Percentiles rank a stretch among this genome's conserved stretches.
These are phyloP conservation scores for Boletus rex-veris DNA, from an alignment of 768 basidiomycete species.

Conservation along the genomic window DNA sequence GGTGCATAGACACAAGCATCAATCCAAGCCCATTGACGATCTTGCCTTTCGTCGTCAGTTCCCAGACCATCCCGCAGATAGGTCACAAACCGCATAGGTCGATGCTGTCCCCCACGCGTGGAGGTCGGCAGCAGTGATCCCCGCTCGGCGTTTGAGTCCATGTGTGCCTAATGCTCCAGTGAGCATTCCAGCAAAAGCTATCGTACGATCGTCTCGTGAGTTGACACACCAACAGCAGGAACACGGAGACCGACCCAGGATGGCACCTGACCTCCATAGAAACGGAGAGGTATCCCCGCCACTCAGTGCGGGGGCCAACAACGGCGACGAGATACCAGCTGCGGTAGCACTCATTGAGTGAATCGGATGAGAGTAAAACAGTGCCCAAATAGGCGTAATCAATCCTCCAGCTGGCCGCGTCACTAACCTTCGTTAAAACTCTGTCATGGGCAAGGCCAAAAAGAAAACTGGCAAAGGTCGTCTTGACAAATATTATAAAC, in stretches of 20 bases:
- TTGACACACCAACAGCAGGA: neutral
- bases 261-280: conserved; percentile 43
- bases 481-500: conserved; percentile 95
- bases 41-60: conserved; percentile 34
- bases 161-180: conserved; percentile 71
- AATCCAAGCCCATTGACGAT: conserved; percentile 68
- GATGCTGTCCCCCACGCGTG: conserved; percentile 63
- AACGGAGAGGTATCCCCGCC: conserved; percentile 18
- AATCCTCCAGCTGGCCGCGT: neutral
- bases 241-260: conserved; percentile 34
- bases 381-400: conserved; percentile 17
- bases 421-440: neutral
- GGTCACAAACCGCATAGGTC: conserved; percentile 53
- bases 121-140: conserved; percentile 49
- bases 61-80: neutral
- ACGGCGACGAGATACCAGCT: conserved; percentile 21
- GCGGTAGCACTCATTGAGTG: conserved; percentile 17
- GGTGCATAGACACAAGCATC: conserved; percentile 60
- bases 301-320: conserved; percentile 18
- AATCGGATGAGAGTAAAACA: neutral
- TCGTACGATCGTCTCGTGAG: neutral
- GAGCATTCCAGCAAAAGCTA: conserved; percentile 49
- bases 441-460: conserved; percentile 68
- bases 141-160: conserved; percentile 45
- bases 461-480: conserved; percentile 97